A percentile compares a stretch with the other conserved stretches of the same genome.
These are phyloP conservation scores for Termitomyces sp. DNA, from an alignment of 768 basidiomycete species.

Conservation along the genomic window DNA sequence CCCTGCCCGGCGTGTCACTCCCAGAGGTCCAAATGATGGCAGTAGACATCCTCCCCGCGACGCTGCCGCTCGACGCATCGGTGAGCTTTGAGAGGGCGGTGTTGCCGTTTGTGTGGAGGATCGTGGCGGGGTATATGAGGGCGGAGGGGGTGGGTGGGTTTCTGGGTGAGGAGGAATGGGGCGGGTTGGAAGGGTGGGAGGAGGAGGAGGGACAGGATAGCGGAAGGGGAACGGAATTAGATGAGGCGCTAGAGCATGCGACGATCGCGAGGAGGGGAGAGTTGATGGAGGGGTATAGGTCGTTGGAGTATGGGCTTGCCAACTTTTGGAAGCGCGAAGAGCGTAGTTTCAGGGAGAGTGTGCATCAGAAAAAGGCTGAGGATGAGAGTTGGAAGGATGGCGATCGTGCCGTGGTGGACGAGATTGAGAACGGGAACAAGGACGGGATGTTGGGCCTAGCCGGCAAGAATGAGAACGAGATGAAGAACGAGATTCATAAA, in stretches of 20 bases:
- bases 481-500: not conserved
- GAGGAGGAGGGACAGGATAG: constrained; percentile 20
- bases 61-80: constrained; percentile 70
- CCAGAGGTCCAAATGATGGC: constrained; percentile 76
- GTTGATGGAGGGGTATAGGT: constrained; percentile 49
- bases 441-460: no score
- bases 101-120: constrained; percentile 62
- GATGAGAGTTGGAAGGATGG: not conserved
- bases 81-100: constrained; percentile 68
- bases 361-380: no score
- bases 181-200: constrained; percentile 14
- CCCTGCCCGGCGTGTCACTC: constrained; percentile 1
- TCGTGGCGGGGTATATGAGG: constrained; percentile 30
- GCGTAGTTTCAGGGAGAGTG: no score
- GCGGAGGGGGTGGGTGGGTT: no score
- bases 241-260: constrained; percentile 58
- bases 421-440: not conserved
- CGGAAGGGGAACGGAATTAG: not conserved
- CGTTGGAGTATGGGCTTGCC: constrained; percentile 55
- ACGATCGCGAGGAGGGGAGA: constrained; percentile 64
- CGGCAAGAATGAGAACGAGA: not conserved
- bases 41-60: constrained; percentile 87
- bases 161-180: constrained; percentile 14
- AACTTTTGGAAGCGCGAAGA: constrained; percentile 30
- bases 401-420: not conserved